Evolutionary conservation across 768 basidiomycete genomes (phyloP), one percentile per base, ranked within the genome.

Genomic region (Sarcodon aspratus): DNA sequence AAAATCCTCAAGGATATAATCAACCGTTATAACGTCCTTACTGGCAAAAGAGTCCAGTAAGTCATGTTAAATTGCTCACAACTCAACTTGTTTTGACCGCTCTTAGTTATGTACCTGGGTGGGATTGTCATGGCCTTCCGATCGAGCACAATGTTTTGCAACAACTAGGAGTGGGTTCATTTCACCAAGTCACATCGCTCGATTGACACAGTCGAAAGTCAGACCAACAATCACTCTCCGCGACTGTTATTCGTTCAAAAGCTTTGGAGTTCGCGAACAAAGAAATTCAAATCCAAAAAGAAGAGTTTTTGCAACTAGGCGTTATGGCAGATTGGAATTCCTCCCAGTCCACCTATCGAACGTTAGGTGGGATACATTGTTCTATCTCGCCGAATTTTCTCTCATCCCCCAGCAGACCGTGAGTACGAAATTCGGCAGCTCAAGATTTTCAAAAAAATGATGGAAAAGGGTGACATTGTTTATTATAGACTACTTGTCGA

Each of bases 51-150:
- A 55, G 85, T 97, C 38, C 82, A 93, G 92, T 95, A 55, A 62
- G 85, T 63, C n/a, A 5, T 36, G 36, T 61, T 21, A 36, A 45
- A 34, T 33, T 45, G 3, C 44, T 53, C 31, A 9, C 10, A 49
- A 42, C 11, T 13, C 13, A 45, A 3, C 18, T 9, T 10, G n/a
- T 37, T 35, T 17, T 52, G 33, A 45, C 6, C 1, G 4, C 9
- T 38, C 9, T 32, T 17, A 97, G 95, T 58, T 97, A 94, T 66
- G 65, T 87, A 11, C 94, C 95, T 34, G 95, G 95, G 9, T 99
- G 92, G 91, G 95, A 99, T 59, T 98, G 95, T 58, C 95, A 99
- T 62, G 95, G 95, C 6, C 78, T 97, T 10, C 95, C 95, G 0
- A 97, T 98, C 52, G 95, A 98, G 63, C 90, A 91, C 55, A 97